phyloP scores from a whole-genome alignment of 2,329 filamentous ascomycete species.

The Scedosporium dehoogii region DNA sequence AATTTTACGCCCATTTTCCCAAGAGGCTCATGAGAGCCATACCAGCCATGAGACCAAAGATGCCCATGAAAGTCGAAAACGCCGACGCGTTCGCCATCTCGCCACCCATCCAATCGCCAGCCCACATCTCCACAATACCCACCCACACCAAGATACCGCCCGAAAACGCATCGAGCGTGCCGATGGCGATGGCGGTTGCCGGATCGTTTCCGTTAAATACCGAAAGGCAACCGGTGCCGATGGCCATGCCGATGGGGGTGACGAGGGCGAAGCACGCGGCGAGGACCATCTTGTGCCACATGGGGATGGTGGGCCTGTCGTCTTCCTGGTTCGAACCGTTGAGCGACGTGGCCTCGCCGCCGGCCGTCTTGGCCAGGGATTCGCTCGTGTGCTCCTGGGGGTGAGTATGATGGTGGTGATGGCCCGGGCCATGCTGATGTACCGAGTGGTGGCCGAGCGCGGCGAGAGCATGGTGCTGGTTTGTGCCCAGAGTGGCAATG shows the following conservation, averaged over 20 bases:
- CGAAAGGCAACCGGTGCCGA: slow-evolving; percentile 62
- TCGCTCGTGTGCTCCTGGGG: slow-evolving; percentile 17
- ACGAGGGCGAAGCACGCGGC: slow-evolving; percentile 56
- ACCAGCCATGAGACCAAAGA: slow-evolving; percentile 47
- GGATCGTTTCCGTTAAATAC: slow-evolving; percentile 65
- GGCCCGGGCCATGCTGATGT: slow-evolving; percentile 13
- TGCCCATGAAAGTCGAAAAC: slow-evolving; percentile 36
- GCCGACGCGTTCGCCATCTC: slow-evolving; percentile 44
- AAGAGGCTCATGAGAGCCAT: slow-evolving; percentile 62
- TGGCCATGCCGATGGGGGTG: slow-evolving; percentile 71
- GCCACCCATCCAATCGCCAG: slow-evolving; percentile 58
- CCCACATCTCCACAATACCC: slow-evolving; percentile 71
- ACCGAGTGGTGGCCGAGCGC: slow-evolving; percentile 12
- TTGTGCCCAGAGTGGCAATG: slow-evolving; percentile 48
- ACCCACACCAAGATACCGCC: slow-evolving; percentile 75
- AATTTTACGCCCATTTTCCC: slow-evolving; percentile 61
- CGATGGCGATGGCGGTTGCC: slow-evolving; percentile 59
- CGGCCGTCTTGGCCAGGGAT: slow-evolving; percentile 10
- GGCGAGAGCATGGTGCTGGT: slow-evolving; percentile 5
- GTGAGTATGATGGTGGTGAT: not conserved
- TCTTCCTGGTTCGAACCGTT: slow-evolving; percentile 9
- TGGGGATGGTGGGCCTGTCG: slow-evolving; percentile 19
- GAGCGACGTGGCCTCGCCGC: slow-evolving; percentile 2
- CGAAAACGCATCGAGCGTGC: slow-evolving; percentile 62
- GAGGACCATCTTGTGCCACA: slow-evolving; percentile 49